These are phyloP conservation scores for Penicillium malachiteum DNA, from an alignment of 495 filamentous ascomycete genomes.

Conservation along the genomic window DNA sequence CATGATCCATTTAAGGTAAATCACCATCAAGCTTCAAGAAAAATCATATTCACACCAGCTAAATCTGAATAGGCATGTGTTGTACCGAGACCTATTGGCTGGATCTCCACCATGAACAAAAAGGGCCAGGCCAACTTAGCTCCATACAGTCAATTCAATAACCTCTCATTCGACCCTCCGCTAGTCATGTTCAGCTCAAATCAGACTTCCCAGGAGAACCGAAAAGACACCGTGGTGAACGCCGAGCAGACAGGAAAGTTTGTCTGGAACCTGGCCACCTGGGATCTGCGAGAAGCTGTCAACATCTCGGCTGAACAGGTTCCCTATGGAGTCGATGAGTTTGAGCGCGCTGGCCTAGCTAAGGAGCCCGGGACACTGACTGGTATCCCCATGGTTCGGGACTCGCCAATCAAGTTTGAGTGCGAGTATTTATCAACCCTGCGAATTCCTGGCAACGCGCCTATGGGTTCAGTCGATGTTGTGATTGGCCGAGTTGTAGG, in stretches of 20 bases:
- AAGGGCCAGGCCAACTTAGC: constrained; percentile 47
- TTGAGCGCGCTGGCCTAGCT: constrained; percentile 43
- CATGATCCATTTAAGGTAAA: constrained; percentile 46
- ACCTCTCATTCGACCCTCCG: constrained; percentile 59
- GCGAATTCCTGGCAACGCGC: constrained; percentile 51
- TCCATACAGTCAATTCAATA: constrained; percentile 60
- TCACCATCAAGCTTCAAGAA: neutral
- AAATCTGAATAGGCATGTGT: constrained; percentile 31
- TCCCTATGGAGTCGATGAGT: constrained; percentile 51
- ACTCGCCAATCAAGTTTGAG: constrained; percentile 56
- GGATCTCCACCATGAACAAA: constrained; percentile 42
- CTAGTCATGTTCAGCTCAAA: constrained; percentile 58
- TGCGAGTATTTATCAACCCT: constrained; percentile 54
- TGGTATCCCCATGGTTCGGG: constrained; percentile 49
- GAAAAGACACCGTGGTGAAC: constrained; percentile 57
- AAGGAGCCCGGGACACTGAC: constrained; percentile 42
- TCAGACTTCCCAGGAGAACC: constrained; percentile 36
- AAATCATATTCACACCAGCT: neutral
- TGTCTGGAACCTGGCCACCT: constrained; percentile 59
- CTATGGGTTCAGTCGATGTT: constrained; percentile 53
- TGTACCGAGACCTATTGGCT: constrained; percentile 46
- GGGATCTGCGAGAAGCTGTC: constrained; percentile 49
- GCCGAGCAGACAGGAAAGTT: constrained; percentile 52
- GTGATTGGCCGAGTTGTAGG: constrained; percentile 57
- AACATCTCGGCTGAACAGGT: constrained; percentile 49